A percentile compares a stretch with the other conserved stretches of the same genome.
Evolutionary conservation across 2,329 filamentous ascomycete species (phyloP).

Genomic region (Epichloe gansuensis): DNA sequence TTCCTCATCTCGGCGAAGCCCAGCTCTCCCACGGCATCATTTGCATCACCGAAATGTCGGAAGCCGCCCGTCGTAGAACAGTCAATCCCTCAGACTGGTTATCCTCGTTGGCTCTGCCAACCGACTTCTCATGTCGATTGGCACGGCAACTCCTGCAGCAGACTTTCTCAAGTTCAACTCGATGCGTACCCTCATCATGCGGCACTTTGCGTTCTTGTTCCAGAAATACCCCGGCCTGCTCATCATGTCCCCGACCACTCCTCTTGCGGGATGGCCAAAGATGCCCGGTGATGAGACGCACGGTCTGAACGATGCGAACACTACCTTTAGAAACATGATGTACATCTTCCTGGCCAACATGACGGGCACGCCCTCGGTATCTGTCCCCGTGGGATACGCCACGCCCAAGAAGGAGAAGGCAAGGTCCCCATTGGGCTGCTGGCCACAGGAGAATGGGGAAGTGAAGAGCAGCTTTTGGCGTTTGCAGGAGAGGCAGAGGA

Average conservation of each 20-base stretch:
- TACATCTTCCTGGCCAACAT: conserved; percentile 82
- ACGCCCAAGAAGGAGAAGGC: conserved; percentile 42
- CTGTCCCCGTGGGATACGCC: conserved; percentile 62
- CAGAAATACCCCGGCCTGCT: conserved; percentile 60
- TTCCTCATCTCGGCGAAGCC: conserved; percentile 57
- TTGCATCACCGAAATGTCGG: conserved; percentile 60
- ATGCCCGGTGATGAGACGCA: conserved; percentile 46
- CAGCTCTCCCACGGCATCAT: conserved; percentile 67
- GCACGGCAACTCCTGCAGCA: conserved; percentile 47
- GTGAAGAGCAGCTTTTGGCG: conserved; percentile 48
- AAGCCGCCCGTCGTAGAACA: conserved; percentile 29
- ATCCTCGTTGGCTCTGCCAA: conserved; percentile 52
- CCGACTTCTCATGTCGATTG: conserved; percentile 56
- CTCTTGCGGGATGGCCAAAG: conserved; percentile 63
- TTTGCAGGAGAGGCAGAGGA: conserved; percentile 47
- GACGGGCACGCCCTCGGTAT: conserved; percentile 63
- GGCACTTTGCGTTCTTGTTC: conserved; percentile 62
- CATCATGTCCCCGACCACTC: conserved; percentile 67
- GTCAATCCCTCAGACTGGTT: conserved; percentile 37
- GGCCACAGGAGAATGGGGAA: conserved; percentile 56
- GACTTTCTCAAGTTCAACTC: conserved; percentile 66
- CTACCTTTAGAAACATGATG: conserved; percentile 65
- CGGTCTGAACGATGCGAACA: conserved; percentile 64
- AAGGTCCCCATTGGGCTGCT: conserved; percentile 48
- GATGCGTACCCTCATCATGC: conserved; percentile 66